Percentiles rank a stretch among this genome's conserved stretches.
Conservation (phyloP, 140 eudicot genomes). For the Bidens hawaiensis region DNA sequence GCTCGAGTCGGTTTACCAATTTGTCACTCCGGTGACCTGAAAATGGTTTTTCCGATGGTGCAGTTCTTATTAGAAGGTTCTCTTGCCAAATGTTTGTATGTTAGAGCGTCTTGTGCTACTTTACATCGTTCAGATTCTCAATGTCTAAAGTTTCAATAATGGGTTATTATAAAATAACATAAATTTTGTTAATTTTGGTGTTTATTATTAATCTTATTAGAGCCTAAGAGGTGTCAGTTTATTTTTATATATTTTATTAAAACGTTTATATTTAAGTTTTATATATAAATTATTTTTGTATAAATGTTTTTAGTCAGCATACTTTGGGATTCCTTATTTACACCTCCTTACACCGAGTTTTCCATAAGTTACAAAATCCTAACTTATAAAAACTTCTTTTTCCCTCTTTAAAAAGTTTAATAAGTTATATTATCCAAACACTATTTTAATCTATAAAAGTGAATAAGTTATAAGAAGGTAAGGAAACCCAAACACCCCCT, state of each 20-base stretch:
- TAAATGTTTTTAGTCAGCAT: not conserved
- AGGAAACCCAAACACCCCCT: too few species aligned
- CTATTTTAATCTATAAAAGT: too few species aligned
- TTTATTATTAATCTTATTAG: not conserved
- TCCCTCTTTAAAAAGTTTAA: too few species aligned
- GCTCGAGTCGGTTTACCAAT: slow-evolving; percentile 15
- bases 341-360: too few species aligned
- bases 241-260: too few species aligned
- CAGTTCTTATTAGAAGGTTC: slow-evolving; percentile 10
- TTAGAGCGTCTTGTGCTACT: slow-evolving; percentile 13
- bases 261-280: too few species aligned
- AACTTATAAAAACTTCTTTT: too few species aligned
- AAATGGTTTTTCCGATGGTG: slow-evolving; percentile 16
- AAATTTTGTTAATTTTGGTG: not conserved
- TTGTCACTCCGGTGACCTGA: slow-evolving; percentile 18
- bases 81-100: slow-evolving; percentile 28
- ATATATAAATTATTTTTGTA: too few species aligned
- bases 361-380: too few species aligned
- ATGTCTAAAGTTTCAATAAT: slow-evolving; percentile 22
- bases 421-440: too few species aligned
- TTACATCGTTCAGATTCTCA: not conserved
- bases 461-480: too few species aligned
- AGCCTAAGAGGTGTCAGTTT: not conserved
- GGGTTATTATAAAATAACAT: slow-evolving; percentile 19
- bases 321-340: too few species aligned